Conservation (phyloP, 2,329 filamentous ascomycete species). For the Chaetomium strumarium region DNA sequence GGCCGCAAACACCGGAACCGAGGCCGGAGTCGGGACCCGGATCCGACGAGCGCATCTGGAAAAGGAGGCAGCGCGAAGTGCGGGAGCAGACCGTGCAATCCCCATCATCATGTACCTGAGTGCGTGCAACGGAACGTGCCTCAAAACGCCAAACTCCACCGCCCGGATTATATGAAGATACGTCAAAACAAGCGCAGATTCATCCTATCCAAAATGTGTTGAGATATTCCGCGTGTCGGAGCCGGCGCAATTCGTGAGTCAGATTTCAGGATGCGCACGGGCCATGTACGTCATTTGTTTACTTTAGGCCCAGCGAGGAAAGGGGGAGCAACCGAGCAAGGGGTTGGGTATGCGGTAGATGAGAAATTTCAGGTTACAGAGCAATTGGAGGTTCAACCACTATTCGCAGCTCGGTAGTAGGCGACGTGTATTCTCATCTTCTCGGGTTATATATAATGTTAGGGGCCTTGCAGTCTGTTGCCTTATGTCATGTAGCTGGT, state of each 20-base stretch:
- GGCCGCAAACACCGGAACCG: constrained; percentile 6
- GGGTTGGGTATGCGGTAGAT: too few relatives aligned
- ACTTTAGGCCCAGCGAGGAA: constrained; percentile 2
- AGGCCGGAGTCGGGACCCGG: not conserved
- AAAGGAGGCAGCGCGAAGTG: not conserved
- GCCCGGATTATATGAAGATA: not conserved
- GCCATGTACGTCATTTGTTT: constrained; percentile 13
- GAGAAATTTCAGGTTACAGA: too few relatives aligned
- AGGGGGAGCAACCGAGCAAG: not conserved
- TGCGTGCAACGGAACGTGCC: not conserved
- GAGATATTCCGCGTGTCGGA: not conserved
- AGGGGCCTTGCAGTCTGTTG: too few relatives aligned
- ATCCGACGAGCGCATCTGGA: constrained; percentile 1
- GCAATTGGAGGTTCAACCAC: too few relatives aligned
- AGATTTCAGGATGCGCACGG: constrained; percentile 9
- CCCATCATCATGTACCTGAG: not conserved
- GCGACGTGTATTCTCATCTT: too few relatives aligned
- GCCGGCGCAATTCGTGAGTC: not conserved
- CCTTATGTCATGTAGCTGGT: too few relatives aligned
- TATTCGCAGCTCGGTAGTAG: too few relatives aligned
- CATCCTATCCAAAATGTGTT: not conserved
- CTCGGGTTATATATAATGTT: too few relatives aligned
- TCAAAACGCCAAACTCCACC: not conserved
- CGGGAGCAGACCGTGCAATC: not conserved
- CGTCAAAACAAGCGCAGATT: not conserved